Evolutionary conservation across 495 filamentous ascomycete species (phyloP).

Genomic region (Lasiosphaeria ovina): DNA sequence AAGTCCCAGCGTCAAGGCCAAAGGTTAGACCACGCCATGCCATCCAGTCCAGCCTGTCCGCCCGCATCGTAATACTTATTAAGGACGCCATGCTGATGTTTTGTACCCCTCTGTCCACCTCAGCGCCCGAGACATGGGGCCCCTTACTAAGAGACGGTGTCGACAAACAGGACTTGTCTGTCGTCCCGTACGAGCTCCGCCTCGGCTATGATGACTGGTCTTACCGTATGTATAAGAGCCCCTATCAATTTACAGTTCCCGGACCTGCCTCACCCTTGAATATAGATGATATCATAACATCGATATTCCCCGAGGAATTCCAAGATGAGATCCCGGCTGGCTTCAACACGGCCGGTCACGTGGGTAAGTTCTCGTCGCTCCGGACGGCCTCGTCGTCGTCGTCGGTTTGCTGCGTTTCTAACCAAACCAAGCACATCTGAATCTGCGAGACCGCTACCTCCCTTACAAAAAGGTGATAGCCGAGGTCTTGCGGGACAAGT

Average conservation of each 20-base stretch:
- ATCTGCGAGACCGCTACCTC: conserved; percentile 75
- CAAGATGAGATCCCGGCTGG: conserved; percentile 78
- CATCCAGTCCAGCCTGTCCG: no score
- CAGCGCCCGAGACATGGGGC: conserved; percentile 76
- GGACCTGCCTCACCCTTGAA: conserved; percentile 10
- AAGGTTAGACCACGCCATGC: conserved; percentile 50
- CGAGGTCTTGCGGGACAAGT: conserved; percentile 84
- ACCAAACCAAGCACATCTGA: conserved; percentile 67
- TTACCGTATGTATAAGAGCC: conserved; percentile 56
- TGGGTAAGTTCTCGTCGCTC: conserved; percentile 53
- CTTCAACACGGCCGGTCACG: conserved; percentile 83
- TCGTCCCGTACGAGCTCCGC: conserved; percentile 71
- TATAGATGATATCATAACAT: conserved; percentile 74
- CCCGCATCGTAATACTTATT: no score
- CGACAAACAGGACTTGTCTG: conserved; percentile 57
- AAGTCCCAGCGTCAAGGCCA: conserved; percentile 61
- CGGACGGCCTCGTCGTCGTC: not conserved
- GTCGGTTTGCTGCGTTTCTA: not conserved
- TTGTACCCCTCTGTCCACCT: no score
- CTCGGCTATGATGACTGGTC: conserved; percentile 86
- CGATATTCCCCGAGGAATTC: conserved; percentile 64
- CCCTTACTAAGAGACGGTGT: conserved; percentile 65
- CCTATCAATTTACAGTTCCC: conserved; percentile 5
- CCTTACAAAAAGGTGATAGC: conserved; percentile 85
- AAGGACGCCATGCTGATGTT: no score